A percentile compares a stretch with the other conserved stretches of the same genome.
Conservation (phyloP, 2,329 filamentous ascomycete species). For the Sarocladium oryzae region DNA sequence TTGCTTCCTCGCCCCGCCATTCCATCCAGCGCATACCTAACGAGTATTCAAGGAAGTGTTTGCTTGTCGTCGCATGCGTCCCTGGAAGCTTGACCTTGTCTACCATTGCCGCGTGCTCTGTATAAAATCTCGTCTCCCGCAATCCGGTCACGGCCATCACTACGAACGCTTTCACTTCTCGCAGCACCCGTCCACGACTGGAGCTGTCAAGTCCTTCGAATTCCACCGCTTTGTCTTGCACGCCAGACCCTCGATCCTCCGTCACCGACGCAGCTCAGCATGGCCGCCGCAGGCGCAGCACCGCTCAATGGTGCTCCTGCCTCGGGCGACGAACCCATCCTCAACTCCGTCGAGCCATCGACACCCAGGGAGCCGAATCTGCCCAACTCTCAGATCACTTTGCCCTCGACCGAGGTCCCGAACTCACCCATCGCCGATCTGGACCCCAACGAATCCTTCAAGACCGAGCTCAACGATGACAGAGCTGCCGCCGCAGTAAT, state of each 20-base stretch:
- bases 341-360: slow-evolving; percentile 26
- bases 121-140: too few relatives aligned
- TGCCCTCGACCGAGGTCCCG: slow-evolving; percentile 52
- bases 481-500: slow-evolving; percentile 38
- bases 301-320: slow-evolving; percentile 1
- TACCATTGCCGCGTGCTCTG: too few relatives aligned
- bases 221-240: background rate
- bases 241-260: background rate
- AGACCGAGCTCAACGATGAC: slow-evolving; percentile 43
- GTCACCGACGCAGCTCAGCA: background rate
- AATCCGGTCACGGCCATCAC: background rate
- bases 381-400: slow-evolving; percentile 41
- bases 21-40: background rate
- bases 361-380: slow-evolving; percentile 25
- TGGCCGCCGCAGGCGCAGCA: slow-evolving; percentile 1
- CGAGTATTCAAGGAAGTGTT: background rate
- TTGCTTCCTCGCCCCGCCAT: slow-evolving; percentile 5
- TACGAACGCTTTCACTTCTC: background rate
- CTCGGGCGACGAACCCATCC: slow-evolving; percentile 18
- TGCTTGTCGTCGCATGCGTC: background rate
- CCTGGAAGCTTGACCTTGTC: too few relatives aligned
- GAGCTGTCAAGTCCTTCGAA: background rate
- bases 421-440: slow-evolving; percentile 37
- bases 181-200: background rate
- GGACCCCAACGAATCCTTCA: slow-evolving; percentile 42